phyloP scores from a whole-genome alignment of 495 filamentous ascomycete species.

The Jackrogersella multiformis region DNA sequence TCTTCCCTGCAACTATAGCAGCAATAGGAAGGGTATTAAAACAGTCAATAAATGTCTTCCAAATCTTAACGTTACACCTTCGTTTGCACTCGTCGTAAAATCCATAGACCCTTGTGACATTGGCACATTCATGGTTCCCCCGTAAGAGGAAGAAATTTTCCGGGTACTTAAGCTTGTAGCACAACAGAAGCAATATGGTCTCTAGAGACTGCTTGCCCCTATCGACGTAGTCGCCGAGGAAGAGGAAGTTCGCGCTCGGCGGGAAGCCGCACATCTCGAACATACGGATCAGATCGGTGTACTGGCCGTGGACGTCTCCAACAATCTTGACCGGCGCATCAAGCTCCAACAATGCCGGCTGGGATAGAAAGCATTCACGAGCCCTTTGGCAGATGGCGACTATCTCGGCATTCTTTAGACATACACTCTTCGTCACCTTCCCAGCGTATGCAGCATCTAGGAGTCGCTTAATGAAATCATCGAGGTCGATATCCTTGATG shows the following conservation, averaged over 20 bases:
- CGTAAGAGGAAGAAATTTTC: conserved; percentile 99
- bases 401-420: conserved; percentile 97
- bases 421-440: conserved; percentile 97
- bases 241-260: conserved; percentile 91
- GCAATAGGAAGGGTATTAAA: conserved; percentile 98
- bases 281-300: conserved; percentile 95
- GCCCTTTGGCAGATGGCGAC: conserved; percentile 87
- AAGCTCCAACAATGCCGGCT: conserved; percentile 91
- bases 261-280: conserved; percentile 99
- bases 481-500: conserved; percentile 89
- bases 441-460: conserved; percentile 94
- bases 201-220: conserved; percentile 97
- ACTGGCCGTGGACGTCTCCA: conserved; percentile 97
- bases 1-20: conserved; percentile 95
- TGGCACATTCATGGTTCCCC: conserved; percentile 98
- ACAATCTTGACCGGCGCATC: conserved; percentile 99
- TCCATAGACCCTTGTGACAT: conserved; percentile 97
- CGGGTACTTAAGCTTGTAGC: conserved; percentile 98
- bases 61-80: conserved; percentile 96
- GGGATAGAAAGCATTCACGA: conserved; percentile 87
- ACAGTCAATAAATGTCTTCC: conserved; percentile 98
- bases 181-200: conserved; percentile 93
- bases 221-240: conserved; percentile 98
- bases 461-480: conserved; percentile 96
- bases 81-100: conserved; percentile 99